Conservation (phyloP, 306 rosid genomes). For the Castanopsis chinensis region DNA sequence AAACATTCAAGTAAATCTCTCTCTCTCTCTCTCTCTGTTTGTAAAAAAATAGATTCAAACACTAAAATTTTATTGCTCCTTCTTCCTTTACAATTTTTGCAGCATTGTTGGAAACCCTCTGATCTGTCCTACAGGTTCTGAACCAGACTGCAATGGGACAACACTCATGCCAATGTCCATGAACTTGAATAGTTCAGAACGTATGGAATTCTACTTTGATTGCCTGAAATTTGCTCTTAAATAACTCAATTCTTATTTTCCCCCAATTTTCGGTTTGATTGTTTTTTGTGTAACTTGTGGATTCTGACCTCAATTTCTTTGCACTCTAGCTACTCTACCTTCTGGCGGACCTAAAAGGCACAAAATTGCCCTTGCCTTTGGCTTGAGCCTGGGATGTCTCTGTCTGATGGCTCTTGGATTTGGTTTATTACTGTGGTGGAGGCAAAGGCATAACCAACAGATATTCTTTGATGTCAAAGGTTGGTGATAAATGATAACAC, state of each 20-base stretch:
- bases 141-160: slow-evolving; percentile 73
- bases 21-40: slow-evolving; percentile 14
- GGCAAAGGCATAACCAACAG: slow-evolving; percentile 69
- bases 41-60: slow-evolving; percentile 16
- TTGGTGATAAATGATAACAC: slow-evolving; percentile 15
- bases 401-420: slow-evolving; percentile 73
- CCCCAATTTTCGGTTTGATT: neutral
- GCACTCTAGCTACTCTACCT: slow-evolving; percentile 47
- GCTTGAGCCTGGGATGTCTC: slow-evolving; percentile 83
- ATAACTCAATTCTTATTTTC: neutral
- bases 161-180: slow-evolving; percentile 87
- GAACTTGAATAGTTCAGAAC: slow-evolving; percentile 68
- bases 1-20: slow-evolving; percentile 72
- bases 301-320: slow-evolving; percentile 41
- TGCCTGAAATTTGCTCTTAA: neutral
- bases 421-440: slow-evolving; percentile 78
- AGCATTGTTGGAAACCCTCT: slow-evolving; percentile 92
- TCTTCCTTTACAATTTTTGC: slow-evolving; percentile 23
- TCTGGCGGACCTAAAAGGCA: slow-evolving; percentile 55
- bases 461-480: slow-evolving; percentile 89
- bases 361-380: slow-evolving; percentile 79
- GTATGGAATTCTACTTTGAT: slow-evolving; percentile 32
- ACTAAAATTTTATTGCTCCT: neutral
- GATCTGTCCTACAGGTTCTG: slow-evolving; percentile 77
- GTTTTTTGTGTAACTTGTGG: slow-evolving; percentile 8